Evolutionary conservation across 2,329 filamentous ascomycete species (phyloP).

Genomic region (Chaetothyriales sp.): DNA sequence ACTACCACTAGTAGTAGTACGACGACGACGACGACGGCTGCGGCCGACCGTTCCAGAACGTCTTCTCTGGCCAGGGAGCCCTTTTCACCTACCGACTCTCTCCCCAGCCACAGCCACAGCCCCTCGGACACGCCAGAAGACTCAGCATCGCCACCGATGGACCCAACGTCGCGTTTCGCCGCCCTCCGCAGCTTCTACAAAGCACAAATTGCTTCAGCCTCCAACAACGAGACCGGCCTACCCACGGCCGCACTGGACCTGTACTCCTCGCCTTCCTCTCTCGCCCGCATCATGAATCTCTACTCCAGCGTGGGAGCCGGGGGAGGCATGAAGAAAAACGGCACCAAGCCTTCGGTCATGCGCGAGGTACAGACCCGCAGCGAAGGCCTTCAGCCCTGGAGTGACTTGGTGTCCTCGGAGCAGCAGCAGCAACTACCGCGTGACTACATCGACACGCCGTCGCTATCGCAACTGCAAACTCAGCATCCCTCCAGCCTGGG

Average conservation of each 20-base stretch:
- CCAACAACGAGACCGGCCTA: conserved; percentile 31
- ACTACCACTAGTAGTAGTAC: neutral
- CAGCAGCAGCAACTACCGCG: conserved; percentile 27
- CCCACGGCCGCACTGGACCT: conserved; percentile 38
- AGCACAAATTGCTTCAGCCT: conserved; percentile 55
- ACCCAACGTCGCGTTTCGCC: conserved; percentile 57
- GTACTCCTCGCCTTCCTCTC: conserved; percentile 59
- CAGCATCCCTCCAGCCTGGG: conserved; percentile 39
- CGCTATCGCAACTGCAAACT: conserved; percentile 17
- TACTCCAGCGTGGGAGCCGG: conserved; percentile 50
- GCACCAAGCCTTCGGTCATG: conserved; percentile 58
- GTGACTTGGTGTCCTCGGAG: conserved; percentile 38
- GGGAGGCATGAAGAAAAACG: conserved; percentile 47
- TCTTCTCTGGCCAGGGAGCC: conserved; percentile 11
- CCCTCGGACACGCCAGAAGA: conserved; percentile 21
- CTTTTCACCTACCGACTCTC: conserved; percentile 11
- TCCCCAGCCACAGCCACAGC: neutral
- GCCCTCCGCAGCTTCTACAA: conserved; percentile 71
- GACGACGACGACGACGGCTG: neutral
- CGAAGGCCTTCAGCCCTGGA: conserved; percentile 51
- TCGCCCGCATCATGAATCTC: conserved; percentile 81
- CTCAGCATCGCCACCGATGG: conserved; percentile 26
- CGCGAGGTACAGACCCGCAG: conserved; percentile 58
- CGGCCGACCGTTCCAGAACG: conserved; percentile 6
- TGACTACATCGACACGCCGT: conserved; percentile 12